Percentiles rank a stretch among this genome's conserved stretches.
These are phyloP conservation scores for Cornus suecica DNA, from an alignment of 148 eudicot species.

Conservation along the genomic window DNA sequence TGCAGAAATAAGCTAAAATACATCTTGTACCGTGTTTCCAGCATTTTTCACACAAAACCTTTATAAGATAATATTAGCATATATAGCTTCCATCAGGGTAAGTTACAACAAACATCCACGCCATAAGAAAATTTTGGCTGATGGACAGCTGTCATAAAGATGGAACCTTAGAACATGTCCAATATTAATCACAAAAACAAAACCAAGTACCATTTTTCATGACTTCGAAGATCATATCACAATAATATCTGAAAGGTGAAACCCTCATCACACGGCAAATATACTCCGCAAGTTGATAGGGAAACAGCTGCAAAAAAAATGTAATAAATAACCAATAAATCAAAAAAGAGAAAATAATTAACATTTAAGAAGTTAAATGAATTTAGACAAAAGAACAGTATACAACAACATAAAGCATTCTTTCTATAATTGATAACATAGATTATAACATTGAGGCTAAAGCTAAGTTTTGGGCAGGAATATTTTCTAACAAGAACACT, in stretches of 20 bases:
- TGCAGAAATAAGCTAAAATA: background rate
- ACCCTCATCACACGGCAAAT: conserved; percentile 96
- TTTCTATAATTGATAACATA: no score
- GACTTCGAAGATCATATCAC: conserved; percentile 93
- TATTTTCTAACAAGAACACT: background rate
- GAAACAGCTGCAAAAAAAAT: conserved; percentile 77
- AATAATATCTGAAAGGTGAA: conserved; percentile 94
- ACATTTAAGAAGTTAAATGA: conserved; percentile 8
- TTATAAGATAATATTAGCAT: background rate
- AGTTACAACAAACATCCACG: background rate
- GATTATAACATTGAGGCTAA: background rate
- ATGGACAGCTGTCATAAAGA: conserved; percentile 5
- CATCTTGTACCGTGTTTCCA: background rate
- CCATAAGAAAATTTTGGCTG: background rate
- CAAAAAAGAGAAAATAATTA: no score
- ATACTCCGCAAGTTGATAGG: conserved; percentile 95
- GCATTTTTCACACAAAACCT: background rate
- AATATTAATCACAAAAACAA: conserved; percentile 7
- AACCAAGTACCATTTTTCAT: conserved; percentile 83
- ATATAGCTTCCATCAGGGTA: background rate
- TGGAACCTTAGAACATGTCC: background rate
- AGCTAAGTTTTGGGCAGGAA: background rate
- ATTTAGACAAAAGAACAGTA: background rate
- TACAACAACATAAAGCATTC: background rate
- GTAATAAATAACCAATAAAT: no score